A percentile compares a stretch with the other conserved stretches of the same genome.
phyloP scores from a whole-genome alignment of 2,329 filamentous ascomycete species.

The Hypoxylon sp. region DNA sequence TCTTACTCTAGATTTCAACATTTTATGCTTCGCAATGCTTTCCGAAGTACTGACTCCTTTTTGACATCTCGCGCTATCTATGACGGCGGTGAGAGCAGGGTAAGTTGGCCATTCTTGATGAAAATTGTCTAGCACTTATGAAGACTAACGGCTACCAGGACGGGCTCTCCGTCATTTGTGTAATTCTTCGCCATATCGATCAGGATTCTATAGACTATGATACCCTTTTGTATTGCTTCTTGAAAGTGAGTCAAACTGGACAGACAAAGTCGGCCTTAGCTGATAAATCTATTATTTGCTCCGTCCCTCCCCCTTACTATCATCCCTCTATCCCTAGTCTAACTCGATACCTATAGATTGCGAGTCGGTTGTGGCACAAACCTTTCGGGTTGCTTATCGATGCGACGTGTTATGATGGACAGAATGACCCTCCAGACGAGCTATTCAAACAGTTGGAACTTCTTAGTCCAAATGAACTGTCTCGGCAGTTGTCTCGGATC shows the following conservation, averaged over 20 bases:
- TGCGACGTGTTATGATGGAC: slow-evolving; percentile 78
- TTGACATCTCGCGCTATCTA: slow-evolving; percentile 76
- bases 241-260: slow-evolving; percentile 66
- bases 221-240: slow-evolving; percentile 75
- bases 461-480: slow-evolving; percentile 73
- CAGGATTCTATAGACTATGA: slow-evolving; percentile 76
- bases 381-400: slow-evolving; percentile 78
- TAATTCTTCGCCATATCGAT: slow-evolving; percentile 78
- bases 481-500: slow-evolving; percentile 70
- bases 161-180: slow-evolving; percentile 76
- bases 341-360: slow-evolving; percentile 67
- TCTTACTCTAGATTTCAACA: slow-evolving; percentile 78
- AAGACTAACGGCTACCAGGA: slow-evolving; percentile 60
- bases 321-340: slow-evolving; percentile 20
- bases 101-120: slow-evolving; percentile 47
- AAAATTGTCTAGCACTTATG: slow-evolving; percentile 5
- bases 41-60: slow-evolving; percentile 75
- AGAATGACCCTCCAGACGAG: slow-evolving; percentile 75
- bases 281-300: neutral
- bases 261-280: neutral
- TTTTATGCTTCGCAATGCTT: slow-evolving; percentile 79
- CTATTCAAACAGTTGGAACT: slow-evolving; percentile 75
- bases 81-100: slow-evolving; percentile 79
- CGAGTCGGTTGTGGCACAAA: slow-evolving; percentile 78
- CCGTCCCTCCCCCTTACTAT: neutral